Conservation (phyloP, 768 basidiomycete genomes). For the Amanita thiersii region DNA sequence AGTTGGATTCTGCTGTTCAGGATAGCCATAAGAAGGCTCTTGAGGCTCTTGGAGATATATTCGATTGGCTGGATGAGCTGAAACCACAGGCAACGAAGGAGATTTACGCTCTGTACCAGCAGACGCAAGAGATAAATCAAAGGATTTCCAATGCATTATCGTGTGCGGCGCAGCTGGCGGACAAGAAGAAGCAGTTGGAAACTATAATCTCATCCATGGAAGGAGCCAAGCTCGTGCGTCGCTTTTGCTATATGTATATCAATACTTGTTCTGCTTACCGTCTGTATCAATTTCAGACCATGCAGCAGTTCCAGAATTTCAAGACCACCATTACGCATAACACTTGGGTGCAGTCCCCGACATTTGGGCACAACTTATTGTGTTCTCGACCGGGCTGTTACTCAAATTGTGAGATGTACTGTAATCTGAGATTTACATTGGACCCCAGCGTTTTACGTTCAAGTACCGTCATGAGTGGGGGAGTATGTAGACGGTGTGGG, state of each 20-base stretch:
- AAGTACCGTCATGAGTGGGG: neutral
- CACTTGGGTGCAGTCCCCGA: neutral
- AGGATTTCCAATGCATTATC: constrained; percentile 8
- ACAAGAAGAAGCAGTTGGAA: constrained; percentile 7
- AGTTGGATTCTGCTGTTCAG: constrained; percentile 3
- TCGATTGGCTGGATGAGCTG: constrained; percentile 12
- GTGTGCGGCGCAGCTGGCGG: constrained; percentile 8
- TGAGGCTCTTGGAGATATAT: constrained; percentile 9
- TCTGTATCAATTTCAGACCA: constrained; percentile 1
- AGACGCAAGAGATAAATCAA: constrained; percentile 10
- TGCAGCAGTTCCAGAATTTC: neutral
- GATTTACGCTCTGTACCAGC: constrained; percentile 10
- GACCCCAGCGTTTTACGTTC: constrained; percentile 3
- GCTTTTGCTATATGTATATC: neutral
- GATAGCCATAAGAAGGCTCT: constrained; percentile 10
- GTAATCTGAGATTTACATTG: too few relatives aligned
- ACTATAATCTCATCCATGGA: constrained; percentile 3
- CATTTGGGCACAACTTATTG: neutral
- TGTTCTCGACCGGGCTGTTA: constrained; percentile 1
- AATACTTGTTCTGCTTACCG: neutral
- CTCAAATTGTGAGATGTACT: neutral
- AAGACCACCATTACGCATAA: neutral
- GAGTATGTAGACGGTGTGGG: constrained; percentile 1
- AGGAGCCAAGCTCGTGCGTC: constrained; percentile 4
- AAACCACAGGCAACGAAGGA: constrained; percentile 11